Percentiles rank a stretch among this genome's conserved stretches.
Conservation (phyloP, 371 early-diverging fungal genomes). For the Mucor saturninus region DNA sequence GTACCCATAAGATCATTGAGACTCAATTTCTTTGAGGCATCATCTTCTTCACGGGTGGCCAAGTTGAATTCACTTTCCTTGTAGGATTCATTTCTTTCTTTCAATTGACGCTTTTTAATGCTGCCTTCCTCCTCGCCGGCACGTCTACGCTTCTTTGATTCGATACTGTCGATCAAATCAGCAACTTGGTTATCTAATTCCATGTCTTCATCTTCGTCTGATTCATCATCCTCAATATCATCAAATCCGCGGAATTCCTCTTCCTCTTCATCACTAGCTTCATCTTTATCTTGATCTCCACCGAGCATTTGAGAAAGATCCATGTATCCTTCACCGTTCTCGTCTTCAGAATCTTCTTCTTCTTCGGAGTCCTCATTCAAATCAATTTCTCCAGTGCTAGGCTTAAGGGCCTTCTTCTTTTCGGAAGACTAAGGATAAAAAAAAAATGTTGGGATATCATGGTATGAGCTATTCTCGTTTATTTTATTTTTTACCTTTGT, state of each 20-base stretch:
- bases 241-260: conserved; percentile 38
- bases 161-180: conserved; percentile 52
- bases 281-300: conserved; percentile 33
- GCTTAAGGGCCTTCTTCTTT: conserved; percentile 36
- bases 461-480: not conserved
- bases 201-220: conserved; percentile 36
- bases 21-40: conserved; percentile 63
- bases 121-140: conserved; percentile 44
- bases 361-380: conserved; percentile 58
- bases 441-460: not conserved
- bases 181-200: conserved; percentile 38
- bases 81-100: conserved; percentile 74
- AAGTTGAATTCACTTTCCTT: conserved; percentile 83
- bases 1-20: conserved; percentile 77
- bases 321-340: conserved; percentile 57
- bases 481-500: conserved; percentile 16
- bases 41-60: conserved; percentile 47
- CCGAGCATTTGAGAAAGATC: conserved; percentile 68
- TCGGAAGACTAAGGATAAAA: conserved; percentile 12
- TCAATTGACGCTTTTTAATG: conserved; percentile 51
- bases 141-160: conserved; percentile 52
- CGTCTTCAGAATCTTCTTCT: conserved; percentile 54
- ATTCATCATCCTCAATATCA: conserved; percentile 45
- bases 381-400: conserved; percentile 45
- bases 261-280: conserved; percentile 31